Evolutionary conservation across 192 early-diverging fungal species (phyloP).

Genomic region (Linnemannia schmuckeri): DNA sequence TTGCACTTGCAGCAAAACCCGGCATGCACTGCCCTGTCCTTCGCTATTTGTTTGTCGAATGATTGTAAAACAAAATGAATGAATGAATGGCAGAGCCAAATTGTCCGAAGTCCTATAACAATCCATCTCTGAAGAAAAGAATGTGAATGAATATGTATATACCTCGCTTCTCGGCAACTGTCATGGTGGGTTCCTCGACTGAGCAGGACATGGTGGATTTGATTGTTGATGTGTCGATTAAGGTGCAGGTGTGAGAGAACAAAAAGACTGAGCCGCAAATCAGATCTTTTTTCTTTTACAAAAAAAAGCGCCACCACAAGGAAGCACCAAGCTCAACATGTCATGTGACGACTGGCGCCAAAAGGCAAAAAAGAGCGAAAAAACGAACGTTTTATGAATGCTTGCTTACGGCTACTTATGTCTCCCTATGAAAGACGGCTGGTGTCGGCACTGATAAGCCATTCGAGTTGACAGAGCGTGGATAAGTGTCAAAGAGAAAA

Average conservation of each 20-base stretch:
- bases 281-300: not conserved
- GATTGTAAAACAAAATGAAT: not conserved
- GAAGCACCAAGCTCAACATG: not conserved
- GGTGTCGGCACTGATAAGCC: too few relatives aligned
- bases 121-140: not conserved
- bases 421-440: too few relatives aligned
- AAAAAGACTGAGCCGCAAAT: not conserved
- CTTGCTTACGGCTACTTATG: too few relatives aligned
- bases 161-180: conserved; percentile 51
- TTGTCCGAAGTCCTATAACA: not conserved
- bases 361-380: not conserved
- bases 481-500: conserved; percentile 12
- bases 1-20: conserved; percentile 87
- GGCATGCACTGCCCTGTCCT: conserved; percentile 40
- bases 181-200: conserved; percentile 53
- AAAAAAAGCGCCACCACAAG: not conserved
- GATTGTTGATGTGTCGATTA: not conserved
- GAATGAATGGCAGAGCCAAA: not conserved
- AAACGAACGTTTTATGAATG: too few relatives aligned
- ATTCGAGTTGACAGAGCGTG: not conserved
- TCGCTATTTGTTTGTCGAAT: conserved; percentile 17
- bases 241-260: not conserved
- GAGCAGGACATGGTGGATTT: conserved; percentile 44
- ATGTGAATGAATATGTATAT: not conserved
- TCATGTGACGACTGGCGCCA: not conserved